phyloP scores from a whole-genome alignment of 768 basidiomycete genomes.

The Cystobasidium tubakii region DNA sequence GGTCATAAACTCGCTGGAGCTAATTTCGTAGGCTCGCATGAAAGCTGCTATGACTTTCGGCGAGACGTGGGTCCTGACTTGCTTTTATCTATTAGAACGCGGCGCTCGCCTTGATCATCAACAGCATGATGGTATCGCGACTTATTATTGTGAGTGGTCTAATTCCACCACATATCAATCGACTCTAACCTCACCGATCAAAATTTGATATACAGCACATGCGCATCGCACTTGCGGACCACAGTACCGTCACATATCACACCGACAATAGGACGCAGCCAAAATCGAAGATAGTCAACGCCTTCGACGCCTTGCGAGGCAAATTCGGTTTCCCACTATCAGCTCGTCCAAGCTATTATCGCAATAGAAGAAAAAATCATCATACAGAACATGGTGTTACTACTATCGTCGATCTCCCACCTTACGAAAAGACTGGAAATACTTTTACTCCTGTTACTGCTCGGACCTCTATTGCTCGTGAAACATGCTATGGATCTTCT shows the following conservation, averaged over 20 bases:
- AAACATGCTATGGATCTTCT: neutral
- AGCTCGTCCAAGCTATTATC: neutral
- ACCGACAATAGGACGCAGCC: neutral
- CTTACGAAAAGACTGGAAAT: neutral
- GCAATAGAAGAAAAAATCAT: slow-evolving; percentile 6
- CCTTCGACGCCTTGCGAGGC: neutral
- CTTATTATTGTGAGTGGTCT: slow-evolving; percentile 33
- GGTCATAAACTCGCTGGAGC: slow-evolving; percentile 6
- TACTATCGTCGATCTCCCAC: neutral
- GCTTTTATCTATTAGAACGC: neutral
- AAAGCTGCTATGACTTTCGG: neutral
- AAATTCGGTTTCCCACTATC: neutral
- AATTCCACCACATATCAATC: neutral
- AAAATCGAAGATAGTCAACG: neutral
- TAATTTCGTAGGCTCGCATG: neutral
- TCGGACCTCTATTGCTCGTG: neutral
- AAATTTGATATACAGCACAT: slow-evolving; percentile 28
- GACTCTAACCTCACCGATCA: too few relatives aligned
- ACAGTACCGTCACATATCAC: slow-evolving; percentile 15
- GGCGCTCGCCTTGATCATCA: slow-evolving; percentile 18
- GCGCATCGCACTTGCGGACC: slow-evolving; percentile 18
- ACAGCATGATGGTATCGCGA: slow-evolving; percentile 29
- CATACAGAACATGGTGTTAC: slow-evolving; percentile 10
- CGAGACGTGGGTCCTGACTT: neutral
- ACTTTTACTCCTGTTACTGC: neutral